Evolutionary conservation across 164 flowering plant genomes (phyloP), one percentile per base, ranked within the genome.

Genomic region (Chimonanthus praecox): DNA sequence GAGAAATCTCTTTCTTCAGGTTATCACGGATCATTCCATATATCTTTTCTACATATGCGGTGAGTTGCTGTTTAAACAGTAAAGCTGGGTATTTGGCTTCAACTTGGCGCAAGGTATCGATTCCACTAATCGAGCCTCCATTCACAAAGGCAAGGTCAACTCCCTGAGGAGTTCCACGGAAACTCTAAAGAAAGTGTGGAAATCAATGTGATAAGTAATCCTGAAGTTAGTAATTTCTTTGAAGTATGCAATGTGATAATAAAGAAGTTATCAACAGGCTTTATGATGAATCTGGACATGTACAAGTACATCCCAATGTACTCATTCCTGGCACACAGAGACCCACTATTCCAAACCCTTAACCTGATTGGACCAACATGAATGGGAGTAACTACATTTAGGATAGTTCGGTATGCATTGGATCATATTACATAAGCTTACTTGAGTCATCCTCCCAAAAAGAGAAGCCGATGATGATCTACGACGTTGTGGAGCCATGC

Each of bases 1-100:
- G 99, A 73, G 98, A 91, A 67, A 94, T 94, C 77, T 90, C 97
- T 80, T 96, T 96, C 87, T 94, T 92, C 75, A 96, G 75, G 82
- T 96, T 96, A 81, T 96, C 99, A 63, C 98, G 83, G 69, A 96
- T 94, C 97, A 96, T 90, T 81, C 99, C 99, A 85, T 96, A 96
- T 46, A 96, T 91, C 79, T 96, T 96, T 78, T 96, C 99, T 18
- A 96, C 97, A 80, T 91, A 96, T 49, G 99, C 99, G 21, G 99
- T 96, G 74, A 96, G 98, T 82, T 96, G 99, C 82, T 94, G 99
- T 75, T 96, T 96, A 83, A 96, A 96, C 78, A 96, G 91, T 81
- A 96, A 82, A 75, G 99, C 98, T 44, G 99, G 98, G 76, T 96
- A 92, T 77, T 92, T 96, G 78, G 99, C 99, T 87, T 96, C 98